Conservation (phyloP, 2,329 filamentous ascomycete species). For the Cladophialophora immunda region DNA sequence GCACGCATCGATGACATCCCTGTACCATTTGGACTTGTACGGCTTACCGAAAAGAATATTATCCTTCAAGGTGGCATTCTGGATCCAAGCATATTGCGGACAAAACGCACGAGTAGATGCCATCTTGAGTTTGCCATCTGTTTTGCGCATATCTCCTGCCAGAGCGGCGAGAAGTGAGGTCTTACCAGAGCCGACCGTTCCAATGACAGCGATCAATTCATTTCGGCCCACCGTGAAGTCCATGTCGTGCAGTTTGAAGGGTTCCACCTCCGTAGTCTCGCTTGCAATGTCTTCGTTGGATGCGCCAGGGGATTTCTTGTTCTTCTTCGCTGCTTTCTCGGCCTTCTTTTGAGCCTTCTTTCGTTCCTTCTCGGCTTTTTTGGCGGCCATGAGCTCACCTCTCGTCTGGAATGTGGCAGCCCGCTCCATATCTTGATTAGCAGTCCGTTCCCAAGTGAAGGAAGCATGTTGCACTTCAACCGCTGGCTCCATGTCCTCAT, state of each 20-base stretch:
- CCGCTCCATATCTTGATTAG: conserved; percentile 43
- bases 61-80: conserved; percentile 84
- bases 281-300: conserved; percentile 40
- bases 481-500: conserved; percentile 61
- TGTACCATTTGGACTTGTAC: conserved; percentile 79
- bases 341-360: conserved; percentile 51
- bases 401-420: conserved; percentile 39
- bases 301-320: conserved; percentile 43
- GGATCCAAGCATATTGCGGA: conserved; percentile 97
- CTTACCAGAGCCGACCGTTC: conserved; percentile 89
- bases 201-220: conserved; percentile 76
- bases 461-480: conserved; percentile 75
- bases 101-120: conserved; percentile 88
- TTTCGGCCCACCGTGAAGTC: conserved; percentile 55
- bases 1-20: conserved; percentile 83
- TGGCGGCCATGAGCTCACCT: conserved; percentile 49
- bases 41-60: conserved; percentile 92
- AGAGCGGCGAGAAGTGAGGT: conserved; percentile 86
- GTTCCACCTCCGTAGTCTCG: conserved; percentile 43
- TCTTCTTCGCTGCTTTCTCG: conserved; percentile 43
- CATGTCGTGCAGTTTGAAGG: conserved; percentile 53
- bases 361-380: conserved; percentile 58
- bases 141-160: conserved; percentile 93
- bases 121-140: conserved; percentile 74
- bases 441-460: conserved; percentile 84